A percentile compares a stretch with the other conserved stretches of the same genome.
Evolutionary conservation across 495 filamentous ascomycete genomes (phyloP).

Genomic region (Articulospora tetracladia): DNA sequence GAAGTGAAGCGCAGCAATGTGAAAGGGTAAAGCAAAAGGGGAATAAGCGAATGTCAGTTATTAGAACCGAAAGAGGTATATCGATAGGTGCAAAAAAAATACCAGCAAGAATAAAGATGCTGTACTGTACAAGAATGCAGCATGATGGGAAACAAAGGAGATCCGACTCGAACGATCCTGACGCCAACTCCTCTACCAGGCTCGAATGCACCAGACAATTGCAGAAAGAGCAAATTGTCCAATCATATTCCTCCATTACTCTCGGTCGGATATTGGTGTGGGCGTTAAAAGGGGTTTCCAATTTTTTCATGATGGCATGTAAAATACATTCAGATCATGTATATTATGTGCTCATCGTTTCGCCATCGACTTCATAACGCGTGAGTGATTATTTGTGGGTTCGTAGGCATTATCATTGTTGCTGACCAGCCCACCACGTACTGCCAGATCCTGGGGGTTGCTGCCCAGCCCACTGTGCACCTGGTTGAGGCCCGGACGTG

Average conservation of each 20-base stretch:
- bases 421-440: constrained; percentile 25
- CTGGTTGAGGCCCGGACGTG: constrained; percentile 39
- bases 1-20: background rate
- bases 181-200: constrained; percentile 28
- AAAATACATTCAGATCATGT: constrained; percentile 14
- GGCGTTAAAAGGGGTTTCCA: background rate
- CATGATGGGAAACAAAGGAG: constrained; percentile 8
- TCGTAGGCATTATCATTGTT: constrained; percentile 13
- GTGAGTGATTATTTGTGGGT: constrained; percentile 7
- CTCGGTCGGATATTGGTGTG: background rate
- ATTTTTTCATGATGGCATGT: constrained; percentile 9
- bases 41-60: constrained; percentile 9
- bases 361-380: constrained; percentile 22
- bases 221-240: constrained; percentile 27
- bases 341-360: constrained; percentile 20
- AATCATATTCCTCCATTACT: constrained; percentile 17
- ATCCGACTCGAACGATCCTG: constrained; percentile 11
- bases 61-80: constrained; percentile 15
- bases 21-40: background rate
- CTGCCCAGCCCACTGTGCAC: constrained; percentile 42
- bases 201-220: constrained; percentile 20
- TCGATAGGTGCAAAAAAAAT: background rate
- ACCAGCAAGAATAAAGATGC: constrained; percentile 5
- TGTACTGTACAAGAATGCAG: constrained; percentile 21
- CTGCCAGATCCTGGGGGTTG: constrained; percentile 23